Conservation (phyloP, 345 rosid genomes). For the Cardamine resedifolia region DNA sequence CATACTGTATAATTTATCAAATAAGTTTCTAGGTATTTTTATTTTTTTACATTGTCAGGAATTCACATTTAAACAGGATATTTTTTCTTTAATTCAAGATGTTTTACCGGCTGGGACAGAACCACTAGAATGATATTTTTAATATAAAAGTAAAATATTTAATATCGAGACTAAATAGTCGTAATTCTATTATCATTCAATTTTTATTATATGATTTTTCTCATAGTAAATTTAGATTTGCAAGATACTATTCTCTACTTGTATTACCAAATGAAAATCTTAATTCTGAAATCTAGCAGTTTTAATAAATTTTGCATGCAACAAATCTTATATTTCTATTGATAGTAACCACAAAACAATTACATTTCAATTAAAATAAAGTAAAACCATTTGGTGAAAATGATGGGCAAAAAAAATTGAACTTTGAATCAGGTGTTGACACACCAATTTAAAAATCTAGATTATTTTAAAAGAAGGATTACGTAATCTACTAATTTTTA, state of each 20-base stretch:
- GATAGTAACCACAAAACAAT: not conserved
- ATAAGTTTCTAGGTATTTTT: no score
- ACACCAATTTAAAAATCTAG: not conserved
- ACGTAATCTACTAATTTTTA: not conserved
- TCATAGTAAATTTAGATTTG: not conserved
- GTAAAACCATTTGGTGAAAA: not conserved
- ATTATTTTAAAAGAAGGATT: not conserved
- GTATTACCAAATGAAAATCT: not conserved
- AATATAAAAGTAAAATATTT: not conserved
- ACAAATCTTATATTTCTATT: not conserved
- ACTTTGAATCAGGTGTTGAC: not conserved
- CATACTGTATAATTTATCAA: not conserved
- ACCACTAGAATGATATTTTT: not conserved
- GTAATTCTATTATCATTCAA: not conserved
- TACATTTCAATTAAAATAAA: not conserved
- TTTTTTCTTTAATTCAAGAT: not conserved
- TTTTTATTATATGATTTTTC: not conserved
- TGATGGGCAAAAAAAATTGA: not conserved
- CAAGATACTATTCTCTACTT: constrained; percentile 3
- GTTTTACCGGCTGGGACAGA: not conserved
- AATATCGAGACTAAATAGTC: not conserved
- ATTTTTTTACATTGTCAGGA: not conserved
- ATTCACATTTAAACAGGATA: not conserved
- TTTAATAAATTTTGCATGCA: not conserved
- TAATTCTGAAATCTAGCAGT: not conserved